Evolutionary conservation across 352 stramenopile species (phyloP), one percentile per base, ranked within the genome.

Genomic region (Pythium aristosporum): DNA sequence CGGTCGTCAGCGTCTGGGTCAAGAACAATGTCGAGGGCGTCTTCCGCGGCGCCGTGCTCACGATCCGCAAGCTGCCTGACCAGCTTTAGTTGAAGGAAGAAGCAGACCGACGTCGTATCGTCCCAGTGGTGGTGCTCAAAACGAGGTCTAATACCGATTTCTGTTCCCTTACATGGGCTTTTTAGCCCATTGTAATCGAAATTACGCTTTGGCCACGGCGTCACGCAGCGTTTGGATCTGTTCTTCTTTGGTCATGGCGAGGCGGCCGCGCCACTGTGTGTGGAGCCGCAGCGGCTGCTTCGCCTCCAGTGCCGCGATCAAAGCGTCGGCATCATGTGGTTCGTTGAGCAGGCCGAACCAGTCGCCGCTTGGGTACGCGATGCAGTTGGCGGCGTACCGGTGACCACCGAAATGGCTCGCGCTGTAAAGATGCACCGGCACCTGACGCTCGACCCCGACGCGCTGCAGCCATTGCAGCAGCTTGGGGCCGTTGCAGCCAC

Each of bases 281-380:
- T 57, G 65, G 18, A 90, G 44, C 5, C 74, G 67, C 52, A 89
- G 62, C 23, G 79, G 75, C 42, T 85, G 61, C 23, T 80, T 41
- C 32, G 73, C 68, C 8, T 71, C 69, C 44, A 88, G 55, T 2
- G 79, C 78, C 0, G 73, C 53, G 15, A 91, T 42, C 39, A 91
- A 72, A 1, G 49, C 49, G 32, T 74, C 66, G 0, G 75, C 79
- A 51, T 87, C 83, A 13, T 74, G 61, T 55, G 79, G 65, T 16
- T 77, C 65, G 56, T 93, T 93, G 1, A 93, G 52, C 1, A 89
- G 63, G 2, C 82, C 82, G 55, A 91, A 93, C 82, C 85, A 93
- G 57, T 93, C 79, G 23, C 85, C 82, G 20, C 74, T 82, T 23
- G 85, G 85, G 54, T 93, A 91, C 61, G 78, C 73, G 65, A 93